Evolutionary conservation across 1,284 basidiomycete species (phyloP).

Genomic region (Cystobasidium sp.): DNA sequence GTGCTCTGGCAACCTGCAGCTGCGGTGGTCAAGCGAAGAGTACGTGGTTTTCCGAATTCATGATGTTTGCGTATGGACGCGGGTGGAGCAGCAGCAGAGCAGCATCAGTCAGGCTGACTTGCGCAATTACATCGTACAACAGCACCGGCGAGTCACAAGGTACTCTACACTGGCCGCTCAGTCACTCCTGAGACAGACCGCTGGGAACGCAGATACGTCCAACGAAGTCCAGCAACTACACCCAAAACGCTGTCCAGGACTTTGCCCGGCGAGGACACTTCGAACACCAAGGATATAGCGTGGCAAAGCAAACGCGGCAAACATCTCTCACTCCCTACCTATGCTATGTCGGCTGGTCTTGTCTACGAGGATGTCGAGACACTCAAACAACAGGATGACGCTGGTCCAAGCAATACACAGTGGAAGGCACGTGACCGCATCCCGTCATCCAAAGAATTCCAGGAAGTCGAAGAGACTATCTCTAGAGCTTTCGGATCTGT

Average conservation of each 20-base stretch:
- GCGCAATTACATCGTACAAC: neutral
- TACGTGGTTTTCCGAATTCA: neutral
- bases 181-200: constrained; percentile 36
- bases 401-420: constrained; percentile 2
- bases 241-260: constrained; percentile 7
- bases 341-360: neutral
- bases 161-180: constrained; percentile 27
- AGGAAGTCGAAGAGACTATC: constrained; percentile 43
- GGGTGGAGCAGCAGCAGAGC: neutral
- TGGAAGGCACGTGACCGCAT: constrained; percentile 4
- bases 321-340: constrained; percentile 27
- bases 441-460: neutral
- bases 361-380: constrained; percentile 7
- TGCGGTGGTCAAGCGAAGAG: constrained; percentile 37
- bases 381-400: constrained; percentile 2
- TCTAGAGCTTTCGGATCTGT: constrained; percentile 38
- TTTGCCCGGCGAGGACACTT: neutral
- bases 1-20: constrained; percentile 11
- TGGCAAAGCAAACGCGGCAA: constrained; percentile 29
- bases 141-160: constrained; percentile 34
- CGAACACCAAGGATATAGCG: neutral
- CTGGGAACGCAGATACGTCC: constrained; percentile 30
- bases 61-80: neutral
- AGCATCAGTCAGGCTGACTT: neutral
- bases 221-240: constrained; percentile 29